Evolutionary conservation across 306 rosid species (phyloP).

Genomic region (Hylodesmum podocarpum): DNA sequence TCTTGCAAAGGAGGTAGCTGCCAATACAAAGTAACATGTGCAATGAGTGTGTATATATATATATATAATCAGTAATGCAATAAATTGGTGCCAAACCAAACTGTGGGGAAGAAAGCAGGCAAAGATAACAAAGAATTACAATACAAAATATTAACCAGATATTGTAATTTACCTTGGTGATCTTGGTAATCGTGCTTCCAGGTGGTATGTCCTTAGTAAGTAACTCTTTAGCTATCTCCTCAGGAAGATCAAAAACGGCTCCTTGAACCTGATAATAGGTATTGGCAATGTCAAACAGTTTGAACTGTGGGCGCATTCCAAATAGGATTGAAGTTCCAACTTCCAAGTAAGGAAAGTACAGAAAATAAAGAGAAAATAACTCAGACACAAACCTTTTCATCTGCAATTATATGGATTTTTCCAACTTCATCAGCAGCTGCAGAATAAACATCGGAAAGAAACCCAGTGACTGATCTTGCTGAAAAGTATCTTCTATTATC

Average conservation of each 20-base stretch:
- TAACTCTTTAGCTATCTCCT: constrained; percentile 88
- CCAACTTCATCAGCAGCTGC: constrained; percentile 96
- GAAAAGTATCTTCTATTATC: constrained; percentile 72
- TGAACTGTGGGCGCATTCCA: neutral
- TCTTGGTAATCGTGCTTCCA: constrained; percentile 75
- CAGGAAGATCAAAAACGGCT: constrained; percentile 97
- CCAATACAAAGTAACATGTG: constrained; percentile 22
- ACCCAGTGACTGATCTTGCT: constrained; percentile 92
- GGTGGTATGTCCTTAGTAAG: constrained; percentile 67
- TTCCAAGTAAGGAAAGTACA: constrained; percentile 1
- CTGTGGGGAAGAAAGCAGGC: neutral
- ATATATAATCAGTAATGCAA: constrained; percentile 21
- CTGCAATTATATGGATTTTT: constrained; percentile 86
- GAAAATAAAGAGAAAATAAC: constrained; percentile 9
- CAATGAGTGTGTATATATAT: too few relatives aligned
- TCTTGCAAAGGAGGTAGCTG: constrained; percentile 98
- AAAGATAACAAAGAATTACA: neutral
- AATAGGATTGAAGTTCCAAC: constrained; percentile 8
- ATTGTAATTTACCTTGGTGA: constrained; percentile 61
- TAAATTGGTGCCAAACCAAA: neutral
- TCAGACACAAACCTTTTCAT: constrained; percentile 71
- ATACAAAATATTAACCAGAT: constrained; percentile 11
- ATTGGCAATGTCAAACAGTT: constrained; percentile 33
- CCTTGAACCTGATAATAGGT: constrained; percentile 71
- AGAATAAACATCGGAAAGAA: constrained; percentile 87